These are phyloP conservation scores for Paraphaeosphaeria sporulosa DNA, from an alignment of 2,329 filamentous ascomycete species.

Conservation along the genomic window DNA sequence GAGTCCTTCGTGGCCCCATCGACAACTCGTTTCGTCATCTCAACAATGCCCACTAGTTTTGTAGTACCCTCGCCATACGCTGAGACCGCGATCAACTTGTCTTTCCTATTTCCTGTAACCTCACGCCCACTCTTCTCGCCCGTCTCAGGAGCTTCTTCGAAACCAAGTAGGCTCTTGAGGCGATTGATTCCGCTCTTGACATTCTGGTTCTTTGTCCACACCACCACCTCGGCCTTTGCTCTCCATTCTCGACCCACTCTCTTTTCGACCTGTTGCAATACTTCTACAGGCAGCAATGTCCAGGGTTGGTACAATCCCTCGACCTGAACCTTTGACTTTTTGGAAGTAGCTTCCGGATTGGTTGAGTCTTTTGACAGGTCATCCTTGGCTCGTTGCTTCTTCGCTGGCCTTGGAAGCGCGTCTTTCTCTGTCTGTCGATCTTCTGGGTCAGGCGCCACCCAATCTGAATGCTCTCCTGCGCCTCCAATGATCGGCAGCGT, in stretches of 20 bases:
- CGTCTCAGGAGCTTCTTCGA: neutral
- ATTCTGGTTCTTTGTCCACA: slow-evolving; percentile 25
- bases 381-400: slow-evolving; percentile 2
- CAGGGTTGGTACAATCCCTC: slow-evolving; percentile 21
- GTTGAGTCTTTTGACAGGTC: neutral
- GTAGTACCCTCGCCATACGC: slow-evolving; percentile 22
- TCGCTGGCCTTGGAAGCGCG: neutral
- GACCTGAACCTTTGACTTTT: slow-evolving; percentile 12
- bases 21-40: slow-evolving; percentile 21
- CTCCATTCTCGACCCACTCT: neutral
- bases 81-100: slow-evolving; percentile 17
- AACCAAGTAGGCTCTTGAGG: slow-evolving; percentile 17
- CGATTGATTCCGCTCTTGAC: slow-evolving; percentile 20
- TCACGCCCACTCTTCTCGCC: neutral
- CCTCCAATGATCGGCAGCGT: slow-evolving; percentile 23
- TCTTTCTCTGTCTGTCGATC: neutral
- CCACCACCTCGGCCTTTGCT: slow-evolving; percentile 12
- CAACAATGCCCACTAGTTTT: slow-evolving; percentile 24
- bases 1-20: neutral
- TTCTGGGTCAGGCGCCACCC: neutral
- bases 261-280: slow-evolving; percentile 3
- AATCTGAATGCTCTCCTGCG: neutral
- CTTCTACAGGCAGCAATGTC: slow-evolving; percentile 17
- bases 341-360: neutral
- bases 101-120: neutral